phyloP scores from a whole-genome alignment of 2,329 filamentous ascomycete genomes.

The Magnaporthales sp. region DNA sequence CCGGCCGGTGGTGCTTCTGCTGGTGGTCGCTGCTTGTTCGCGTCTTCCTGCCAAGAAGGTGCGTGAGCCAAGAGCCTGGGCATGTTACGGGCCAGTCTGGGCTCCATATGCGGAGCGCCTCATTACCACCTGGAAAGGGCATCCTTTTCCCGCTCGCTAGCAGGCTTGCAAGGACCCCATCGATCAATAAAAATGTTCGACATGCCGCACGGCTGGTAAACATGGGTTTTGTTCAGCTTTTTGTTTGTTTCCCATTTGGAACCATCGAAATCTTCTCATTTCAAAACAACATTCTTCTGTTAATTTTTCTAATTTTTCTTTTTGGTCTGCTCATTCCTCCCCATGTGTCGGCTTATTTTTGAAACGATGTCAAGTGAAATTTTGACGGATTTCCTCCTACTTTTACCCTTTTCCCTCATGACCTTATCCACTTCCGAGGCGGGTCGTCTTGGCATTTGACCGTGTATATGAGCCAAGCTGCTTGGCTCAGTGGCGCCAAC shows the following conservation, averaged over 20 bases:
- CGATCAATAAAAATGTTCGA: background rate
- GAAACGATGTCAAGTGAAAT: background rate
- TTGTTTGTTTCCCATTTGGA: background rate
- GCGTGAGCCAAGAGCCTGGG: background rate
- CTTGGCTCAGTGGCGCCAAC: background rate
- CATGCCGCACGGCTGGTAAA: background rate
- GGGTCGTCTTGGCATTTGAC: background rate
- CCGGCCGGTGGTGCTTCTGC: background rate
- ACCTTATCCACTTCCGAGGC: background rate
- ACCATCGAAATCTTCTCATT: background rate
- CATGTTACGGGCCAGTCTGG: slow-evolving; percentile 1
- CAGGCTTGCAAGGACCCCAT: background rate
- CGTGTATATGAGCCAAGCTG: background rate
- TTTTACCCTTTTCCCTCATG: background rate
- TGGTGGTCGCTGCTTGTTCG: background rate
- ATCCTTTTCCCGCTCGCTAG: background rate
- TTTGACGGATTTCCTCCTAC: background rate
- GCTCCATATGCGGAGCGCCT: background rate
- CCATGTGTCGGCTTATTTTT: background rate
- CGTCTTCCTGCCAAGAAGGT: background rate
- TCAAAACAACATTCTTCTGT: background rate
- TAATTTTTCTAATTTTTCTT: background rate
- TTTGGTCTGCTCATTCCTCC: no score
- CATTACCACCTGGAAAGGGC: no score
- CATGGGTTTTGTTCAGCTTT: background rate